phyloP scores from a whole-genome alignment of 208 protist species.

The Porcisia hertigi region DNA sequence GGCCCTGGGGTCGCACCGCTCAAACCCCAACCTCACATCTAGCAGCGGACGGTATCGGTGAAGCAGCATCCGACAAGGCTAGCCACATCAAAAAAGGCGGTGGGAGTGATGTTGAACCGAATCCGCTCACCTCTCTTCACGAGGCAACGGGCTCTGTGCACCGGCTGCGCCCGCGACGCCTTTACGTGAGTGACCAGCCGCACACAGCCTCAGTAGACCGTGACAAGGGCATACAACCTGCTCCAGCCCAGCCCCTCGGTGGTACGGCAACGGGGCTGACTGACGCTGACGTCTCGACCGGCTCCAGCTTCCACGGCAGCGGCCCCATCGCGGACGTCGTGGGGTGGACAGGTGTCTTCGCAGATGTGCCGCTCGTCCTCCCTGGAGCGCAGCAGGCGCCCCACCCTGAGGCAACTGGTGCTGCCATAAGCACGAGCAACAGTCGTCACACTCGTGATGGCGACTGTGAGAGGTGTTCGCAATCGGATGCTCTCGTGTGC shows the following conservation, averaged over 20 bases:
- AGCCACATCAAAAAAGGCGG: background rate
- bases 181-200: background rate
- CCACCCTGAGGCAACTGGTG: background rate
- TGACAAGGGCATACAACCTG: background rate
- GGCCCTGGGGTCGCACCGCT: background rate
- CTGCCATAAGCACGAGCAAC: background rate
- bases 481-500: constrained; percentile 12
- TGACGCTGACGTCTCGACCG: background rate
- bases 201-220: background rate
- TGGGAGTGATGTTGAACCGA: background rate
- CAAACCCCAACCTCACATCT: background rate
- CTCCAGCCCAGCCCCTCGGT: background rate
- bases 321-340: constrained; percentile 21
- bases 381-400: constrained; percentile 17
- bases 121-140: background rate
- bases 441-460: background rate
- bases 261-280: background rate
- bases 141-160: background rate
- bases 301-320: background rate
- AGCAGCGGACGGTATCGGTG: background rate
- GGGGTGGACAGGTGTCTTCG: constrained; percentile 53
- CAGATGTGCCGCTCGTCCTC: constrained; percentile 40
- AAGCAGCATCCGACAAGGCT: background rate
- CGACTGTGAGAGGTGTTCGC: background rate
- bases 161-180: constrained; percentile 1